Conservation (phyloP, 148 eudicot species). For the Diospyros kaki region DNA sequence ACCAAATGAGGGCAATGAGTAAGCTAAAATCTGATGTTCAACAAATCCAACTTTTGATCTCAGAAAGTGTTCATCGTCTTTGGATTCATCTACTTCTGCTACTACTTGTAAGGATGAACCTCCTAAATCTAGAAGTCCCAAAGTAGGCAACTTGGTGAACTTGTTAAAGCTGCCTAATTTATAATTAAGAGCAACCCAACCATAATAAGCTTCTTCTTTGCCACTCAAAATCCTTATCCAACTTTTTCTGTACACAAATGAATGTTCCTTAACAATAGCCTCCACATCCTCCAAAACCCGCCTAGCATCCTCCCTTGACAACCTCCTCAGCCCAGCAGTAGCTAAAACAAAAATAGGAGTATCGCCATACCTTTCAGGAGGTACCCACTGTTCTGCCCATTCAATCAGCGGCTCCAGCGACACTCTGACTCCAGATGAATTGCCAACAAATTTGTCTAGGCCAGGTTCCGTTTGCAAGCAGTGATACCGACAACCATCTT, state of each 20-base stretch:
- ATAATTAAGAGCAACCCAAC: constrained; percentile 81
- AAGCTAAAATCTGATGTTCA: constrained; percentile 51
- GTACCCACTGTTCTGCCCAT: constrained; percentile 60
- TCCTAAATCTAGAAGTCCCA: constrained; percentile 85
- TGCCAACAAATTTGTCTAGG: constrained; percentile 65
- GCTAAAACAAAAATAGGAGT: constrained; percentile 68
- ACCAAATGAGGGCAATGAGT: constrained; percentile 71
- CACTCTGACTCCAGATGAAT: constrained; percentile 47
- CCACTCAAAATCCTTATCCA: constrained; percentile 86
- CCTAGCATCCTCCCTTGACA: constrained; percentile 29
- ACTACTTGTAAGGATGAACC: constrained; percentile 89
- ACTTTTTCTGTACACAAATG: constrained; percentile 41
- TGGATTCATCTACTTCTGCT: constrained; percentile 29
- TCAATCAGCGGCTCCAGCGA: constrained; percentile 68
- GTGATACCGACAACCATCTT: constrained; percentile 58
- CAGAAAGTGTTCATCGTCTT: constrained; percentile 31
- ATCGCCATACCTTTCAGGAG: constrained; percentile 34
- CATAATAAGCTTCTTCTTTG: constrained; percentile 82
- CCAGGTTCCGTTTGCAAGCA: constrained; percentile 85
- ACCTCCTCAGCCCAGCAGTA: constrained; percentile 77
- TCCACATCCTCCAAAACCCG: constrained; percentile 57
- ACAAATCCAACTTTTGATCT: constrained; percentile 44
- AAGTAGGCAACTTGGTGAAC: constrained; percentile 31
- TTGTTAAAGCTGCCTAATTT: constrained; percentile 51
- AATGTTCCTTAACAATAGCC: constrained; percentile 40